phyloP scores from a whole-genome alignment of 768 basidiomycete genomes.

The Cystofilobasidium bisporidii region DNA sequence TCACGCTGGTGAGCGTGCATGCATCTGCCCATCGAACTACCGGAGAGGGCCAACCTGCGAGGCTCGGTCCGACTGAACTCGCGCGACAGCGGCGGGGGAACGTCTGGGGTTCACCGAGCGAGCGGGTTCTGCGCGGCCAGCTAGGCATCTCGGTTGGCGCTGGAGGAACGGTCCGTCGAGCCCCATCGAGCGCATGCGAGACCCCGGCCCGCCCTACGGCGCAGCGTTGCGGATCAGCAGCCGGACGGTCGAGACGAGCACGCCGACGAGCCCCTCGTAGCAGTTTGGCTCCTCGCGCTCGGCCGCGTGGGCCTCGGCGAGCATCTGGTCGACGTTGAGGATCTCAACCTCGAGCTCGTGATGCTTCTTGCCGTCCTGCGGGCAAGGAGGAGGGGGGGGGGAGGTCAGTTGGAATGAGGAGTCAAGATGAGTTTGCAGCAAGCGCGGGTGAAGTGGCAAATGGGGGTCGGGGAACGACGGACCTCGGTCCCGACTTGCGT shows the following conservation, averaged over 20 bases:
- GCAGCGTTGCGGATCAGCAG: constrained; percentile 71
- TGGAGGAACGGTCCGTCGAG: too few species aligned
- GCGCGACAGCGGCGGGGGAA: too few species aligned
- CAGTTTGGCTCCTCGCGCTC: constrained; percentile 53
- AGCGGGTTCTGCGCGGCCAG: too few species aligned
- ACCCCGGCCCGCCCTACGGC: too few species aligned
- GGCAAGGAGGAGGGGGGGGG: neutral
- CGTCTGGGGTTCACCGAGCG: too few species aligned
- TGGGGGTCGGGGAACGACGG: constrained; percentile 20
- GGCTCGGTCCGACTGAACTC: too few species aligned
- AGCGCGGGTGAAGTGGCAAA: neutral
- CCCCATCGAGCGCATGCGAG: too few species aligned
- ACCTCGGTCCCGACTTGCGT: constrained; percentile 69
- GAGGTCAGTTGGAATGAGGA: neutral
- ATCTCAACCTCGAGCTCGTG: constrained; percentile 88
- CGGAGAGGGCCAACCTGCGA: too few species aligned
- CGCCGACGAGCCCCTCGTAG: constrained; percentile 85
- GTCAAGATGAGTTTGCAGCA: neutral
- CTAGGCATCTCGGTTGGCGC: too few species aligned
- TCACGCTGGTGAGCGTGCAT: too few species aligned
- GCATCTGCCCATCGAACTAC: too few species aligned
- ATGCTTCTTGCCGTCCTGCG: constrained; percentile 33
- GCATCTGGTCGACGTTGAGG: constrained; percentile 58
- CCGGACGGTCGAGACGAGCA: constrained; percentile 84
- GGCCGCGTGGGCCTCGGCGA: constrained; percentile 61